These are phyloP conservation scores for Sungouiella thailandica DNA, from an alignment of 805 yeast species.

Conservation along the genomic window DNA sequence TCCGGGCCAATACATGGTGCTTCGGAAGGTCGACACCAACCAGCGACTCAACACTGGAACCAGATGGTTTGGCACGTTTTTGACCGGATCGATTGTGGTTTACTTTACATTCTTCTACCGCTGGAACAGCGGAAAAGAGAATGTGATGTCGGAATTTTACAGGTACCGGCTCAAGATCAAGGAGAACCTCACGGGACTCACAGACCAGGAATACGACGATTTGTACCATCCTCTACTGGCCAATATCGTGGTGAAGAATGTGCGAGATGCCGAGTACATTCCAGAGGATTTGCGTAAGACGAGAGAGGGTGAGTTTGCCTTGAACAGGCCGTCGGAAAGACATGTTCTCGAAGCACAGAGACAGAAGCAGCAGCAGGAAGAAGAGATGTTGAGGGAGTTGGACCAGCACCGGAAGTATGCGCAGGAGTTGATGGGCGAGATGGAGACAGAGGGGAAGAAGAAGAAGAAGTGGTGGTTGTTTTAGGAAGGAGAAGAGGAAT, in stretches of 20 bases:
- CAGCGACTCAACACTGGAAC: slow-evolving; percentile 56
- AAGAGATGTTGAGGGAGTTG: slow-evolving; percentile 30
- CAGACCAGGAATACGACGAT: slow-evolving; percentile 60
- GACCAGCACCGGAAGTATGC: slow-evolving; percentile 21
- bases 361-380: slow-evolving; percentile 65
- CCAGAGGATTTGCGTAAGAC: slow-evolving; percentile 40
- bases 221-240: slow-evolving; percentile 43
- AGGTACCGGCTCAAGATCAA: slow-evolving; percentile 54
- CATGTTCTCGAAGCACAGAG: slow-evolving; percentile 75
- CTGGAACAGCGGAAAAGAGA: slow-evolving; percentile 83
- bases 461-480: slow-evolving; percentile 14
- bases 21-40: slow-evolving; percentile 53
- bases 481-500: too few species aligned
- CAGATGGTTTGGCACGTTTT: slow-evolving; percentile 46
- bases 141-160: slow-evolving; percentile 66
- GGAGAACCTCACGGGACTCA: slow-evolving; percentile 50
- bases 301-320: slow-evolving; percentile 42
- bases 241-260: slow-evolving; percentile 36
- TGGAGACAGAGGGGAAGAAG: slow-evolving; percentile 2
- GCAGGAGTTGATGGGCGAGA: slow-evolving; percentile 10
- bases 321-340: slow-evolving; percentile 64
- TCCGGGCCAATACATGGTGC: slow-evolving; percentile 74
- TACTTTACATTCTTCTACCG: slow-evolving; percentile 69
- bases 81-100: slow-evolving; percentile 45
- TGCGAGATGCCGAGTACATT: slow-evolving; percentile 39